Base-by-base conservation (phyloP, 2,329 filamentous ascomycete genomes). In the Colletotrichum cereale region DNA sequence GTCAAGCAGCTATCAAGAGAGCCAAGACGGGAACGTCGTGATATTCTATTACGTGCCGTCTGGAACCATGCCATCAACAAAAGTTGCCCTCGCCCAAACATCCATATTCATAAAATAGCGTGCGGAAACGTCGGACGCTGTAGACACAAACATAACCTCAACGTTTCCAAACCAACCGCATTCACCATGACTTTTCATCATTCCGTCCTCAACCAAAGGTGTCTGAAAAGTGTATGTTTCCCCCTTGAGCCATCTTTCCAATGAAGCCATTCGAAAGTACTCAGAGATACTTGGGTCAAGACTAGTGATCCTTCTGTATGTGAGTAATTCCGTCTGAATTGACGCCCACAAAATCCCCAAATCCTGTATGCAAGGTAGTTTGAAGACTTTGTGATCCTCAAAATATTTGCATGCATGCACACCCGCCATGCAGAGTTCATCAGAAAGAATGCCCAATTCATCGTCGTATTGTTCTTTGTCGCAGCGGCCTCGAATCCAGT, bases 291-390 rank as follows among this genome's bases (percentile, higher is more conserved):
- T 14, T 4, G 72, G 31, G 61, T 79, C 77, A 2, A 60, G 64
- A 10, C 76, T 75, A 2, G 72, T 58, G 2, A 82, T 48, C 42
- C 80, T 77, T 53, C 81, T 74, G 64, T 83, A 82, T 1, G 80
- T 80, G 7, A 82, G 58, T 2, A 83, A 56, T 56, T 83, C 82
- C 12, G 80, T 79, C 66, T 83, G 79, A 4, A 82, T 74, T 0
- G 78, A 74, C 12, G 81, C 81, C 80, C 80, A 82, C 11, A 83
- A 62, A 57, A 73, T 34, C 24, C 68, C 73, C 38, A 76, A 74
- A 75, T 75, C 3, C 5, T 40, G 16, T 2, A 42, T n/a, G 31
- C 16, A 40, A 40, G 61, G 34, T 2, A 62, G 4, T 5, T 14
- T 6, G 0, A 53, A 21, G 11, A 3, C 1, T 0, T 16, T 12